Evolutionary conservation across 1,284 basidiomycete genomes (phyloP).

Genomic region (Melampsora americana): DNA sequence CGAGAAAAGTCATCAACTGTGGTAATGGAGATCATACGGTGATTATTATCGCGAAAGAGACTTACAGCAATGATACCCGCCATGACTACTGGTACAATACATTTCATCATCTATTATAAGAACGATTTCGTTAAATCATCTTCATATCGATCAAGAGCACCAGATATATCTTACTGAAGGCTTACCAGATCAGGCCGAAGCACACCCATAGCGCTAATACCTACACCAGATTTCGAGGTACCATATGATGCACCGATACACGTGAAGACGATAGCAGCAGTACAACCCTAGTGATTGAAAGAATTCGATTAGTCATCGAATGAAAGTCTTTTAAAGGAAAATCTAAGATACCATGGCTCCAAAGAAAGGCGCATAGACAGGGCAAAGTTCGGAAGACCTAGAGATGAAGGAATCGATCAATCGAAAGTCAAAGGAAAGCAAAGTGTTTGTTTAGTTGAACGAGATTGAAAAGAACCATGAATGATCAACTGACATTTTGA

Average conservation of each 20-base stretch:
- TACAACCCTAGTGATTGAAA: slow-evolving; percentile 20
- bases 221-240: slow-evolving; percentile 58
- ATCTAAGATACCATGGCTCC: slow-evolving; percentile 25
- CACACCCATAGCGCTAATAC: slow-evolving; percentile 59
- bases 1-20: not conserved
- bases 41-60: not conserved
- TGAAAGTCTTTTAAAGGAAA: not conserved
- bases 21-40: too few species aligned
- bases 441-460: too few species aligned
- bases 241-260: slow-evolving; percentile 53
- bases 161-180: not conserved
- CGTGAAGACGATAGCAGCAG: slow-evolving; percentile 38
- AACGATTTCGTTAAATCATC: not conserved
- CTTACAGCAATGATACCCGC: slow-evolving; percentile 54
- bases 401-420: too few species aligned
- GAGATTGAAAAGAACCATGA: too few species aligned
- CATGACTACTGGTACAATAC: slow-evolving; percentile 54
- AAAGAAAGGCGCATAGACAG: slow-evolving; percentile 42
- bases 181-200: slow-evolving; percentile 57
- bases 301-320: not conserved
- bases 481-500: too few species aligned
- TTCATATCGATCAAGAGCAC: not conserved
- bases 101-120: slow-evolving; percentile 35
- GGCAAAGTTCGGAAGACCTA: slow-evolving; percentile 40
- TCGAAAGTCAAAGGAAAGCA: too few species aligned